These are phyloP conservation scores for Myxozyma mucilagina DNA, from an alignment of 805 yeast genomes.

Conservation along the genomic window DNA sequence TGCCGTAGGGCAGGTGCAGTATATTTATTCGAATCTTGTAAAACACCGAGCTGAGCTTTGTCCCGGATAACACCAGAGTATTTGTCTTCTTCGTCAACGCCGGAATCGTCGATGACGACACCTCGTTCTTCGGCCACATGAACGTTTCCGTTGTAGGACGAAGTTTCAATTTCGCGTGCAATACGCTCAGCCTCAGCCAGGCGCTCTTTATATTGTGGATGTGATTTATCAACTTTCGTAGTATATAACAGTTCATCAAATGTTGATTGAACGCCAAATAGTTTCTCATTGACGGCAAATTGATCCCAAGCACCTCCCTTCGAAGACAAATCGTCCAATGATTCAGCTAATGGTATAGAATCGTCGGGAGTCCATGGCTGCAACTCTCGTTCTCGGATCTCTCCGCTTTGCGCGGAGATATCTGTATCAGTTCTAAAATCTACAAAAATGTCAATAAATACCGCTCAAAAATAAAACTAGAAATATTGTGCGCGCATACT, in stretches of 20 bases:
- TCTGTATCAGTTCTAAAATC: slow-evolving; percentile 82
- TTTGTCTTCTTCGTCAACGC: slow-evolving; percentile 92
- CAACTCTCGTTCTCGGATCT: slow-evolving; percentile 66
- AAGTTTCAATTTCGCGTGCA: slow-evolving; percentile 80
- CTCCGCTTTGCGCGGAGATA: slow-evolving; percentile 55
- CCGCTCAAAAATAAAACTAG: not conserved
- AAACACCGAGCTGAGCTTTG: slow-evolving; percentile 4
- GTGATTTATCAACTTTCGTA: slow-evolving; percentile 65
- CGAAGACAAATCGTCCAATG: slow-evolving; percentile 42
- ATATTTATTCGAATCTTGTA: slow-evolving; percentile 17
- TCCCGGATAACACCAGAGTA: slow-evolving; percentile 84
- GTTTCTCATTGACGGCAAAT: slow-evolving; percentile 83
- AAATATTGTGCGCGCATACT: slow-evolving; percentile 19
- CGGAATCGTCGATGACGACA: slow-evolving; percentile 67
- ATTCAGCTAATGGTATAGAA: slow-evolving; percentile 33
- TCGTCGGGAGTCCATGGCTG: slow-evolving; percentile 83
- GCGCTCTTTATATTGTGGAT: slow-evolving; percentile 70
- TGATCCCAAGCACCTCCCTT: slow-evolving; percentile 73
- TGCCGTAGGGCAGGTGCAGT: slow-evolving; percentile 18
- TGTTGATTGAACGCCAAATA: slow-evolving; percentile 83
- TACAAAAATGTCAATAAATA: slow-evolving; percentile 29
- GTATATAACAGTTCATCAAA: slow-evolving; percentile 87
- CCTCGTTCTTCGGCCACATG: slow-evolving; percentile 95
- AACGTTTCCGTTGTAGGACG: slow-evolving; percentile 60
- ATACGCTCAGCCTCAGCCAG: slow-evolving; percentile 70